Evolutionary conservation across 768 basidiomycete species (phyloP).

Genomic region (Phylloporus sp.): DNA sequence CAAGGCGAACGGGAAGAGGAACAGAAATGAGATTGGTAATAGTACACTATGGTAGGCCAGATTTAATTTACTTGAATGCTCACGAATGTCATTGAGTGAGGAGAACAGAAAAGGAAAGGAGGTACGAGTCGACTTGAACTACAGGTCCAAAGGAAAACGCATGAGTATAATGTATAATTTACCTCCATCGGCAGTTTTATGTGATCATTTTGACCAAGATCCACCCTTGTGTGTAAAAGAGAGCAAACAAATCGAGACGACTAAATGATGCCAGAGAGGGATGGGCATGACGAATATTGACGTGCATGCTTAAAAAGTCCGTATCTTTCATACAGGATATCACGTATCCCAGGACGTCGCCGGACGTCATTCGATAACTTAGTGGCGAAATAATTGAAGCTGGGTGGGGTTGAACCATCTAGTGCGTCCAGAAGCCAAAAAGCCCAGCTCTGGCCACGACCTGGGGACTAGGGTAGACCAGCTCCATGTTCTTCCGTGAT

Average conservation of each 20-base stretch:
- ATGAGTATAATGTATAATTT: slow-evolving; percentile 5
- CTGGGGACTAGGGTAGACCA: slow-evolving; percentile 3
- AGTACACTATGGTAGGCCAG: not conserved
- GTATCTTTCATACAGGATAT: not conserved
- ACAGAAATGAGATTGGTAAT: not conserved
- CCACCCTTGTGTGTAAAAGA: not conserved
- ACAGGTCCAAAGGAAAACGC: not conserved
- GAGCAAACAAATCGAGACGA: not conserved
- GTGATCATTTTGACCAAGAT: not conserved
- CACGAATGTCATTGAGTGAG: not conserved
- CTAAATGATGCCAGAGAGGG: not conserved
- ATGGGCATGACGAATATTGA: not conserved
- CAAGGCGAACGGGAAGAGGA: too few relatives aligned
- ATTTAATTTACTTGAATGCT: not conserved
- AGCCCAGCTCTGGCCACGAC: not conserved
- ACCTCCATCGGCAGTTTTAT: not conserved
- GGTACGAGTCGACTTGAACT: not conserved
- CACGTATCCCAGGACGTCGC: not conserved
- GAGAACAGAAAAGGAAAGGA: not conserved
- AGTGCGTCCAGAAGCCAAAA: not conserved
- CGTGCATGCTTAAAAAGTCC: not conserved
- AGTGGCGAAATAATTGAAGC: not conserved
- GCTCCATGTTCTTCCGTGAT: slow-evolving; percentile 9
- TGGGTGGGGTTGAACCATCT: not conserved
- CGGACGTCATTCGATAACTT: slow-evolving; percentile 1